Evolutionary conservation across 2,329 filamentous ascomycete genomes (phyloP).

Genomic region (Aspergillus neotritici): DNA sequence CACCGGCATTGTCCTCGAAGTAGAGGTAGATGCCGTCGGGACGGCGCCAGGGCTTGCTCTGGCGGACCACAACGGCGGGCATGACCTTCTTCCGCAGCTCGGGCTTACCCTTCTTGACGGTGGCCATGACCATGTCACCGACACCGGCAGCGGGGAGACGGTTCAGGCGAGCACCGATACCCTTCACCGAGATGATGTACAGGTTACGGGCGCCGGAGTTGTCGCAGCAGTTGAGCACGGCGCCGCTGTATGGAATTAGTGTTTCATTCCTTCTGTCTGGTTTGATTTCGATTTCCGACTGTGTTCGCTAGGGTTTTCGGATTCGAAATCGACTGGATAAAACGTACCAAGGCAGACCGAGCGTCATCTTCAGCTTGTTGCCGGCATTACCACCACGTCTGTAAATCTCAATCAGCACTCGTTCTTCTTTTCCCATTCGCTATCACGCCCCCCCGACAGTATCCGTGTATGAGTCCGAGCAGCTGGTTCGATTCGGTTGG

Average conservation of each 20-base stretch:
- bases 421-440: neutral
- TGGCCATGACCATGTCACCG: constrained; percentile 99
- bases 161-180: constrained; percentile 95
- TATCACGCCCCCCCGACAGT: no score
- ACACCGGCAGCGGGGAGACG: constrained; percentile 94
- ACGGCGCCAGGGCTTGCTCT: constrained; percentile 99
- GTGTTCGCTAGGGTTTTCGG: constrained; percentile 4
- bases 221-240: constrained; percentile 99
- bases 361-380: constrained; percentile 99
- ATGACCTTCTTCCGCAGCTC: constrained; percentile 99
- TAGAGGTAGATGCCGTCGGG: constrained; percentile 98
- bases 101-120: constrained; percentile 99
- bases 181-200: constrained; percentile 99
- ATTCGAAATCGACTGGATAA: constrained; percentile 9
- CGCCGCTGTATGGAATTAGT: constrained; percentile 60
- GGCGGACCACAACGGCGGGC: constrained; percentile 97
- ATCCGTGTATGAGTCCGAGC: no score
- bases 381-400: constrained; percentile 83
- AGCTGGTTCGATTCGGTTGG: no score
- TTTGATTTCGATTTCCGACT: constrained; percentile 1
- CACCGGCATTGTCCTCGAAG: constrained; percentile 99
- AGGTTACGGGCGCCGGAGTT: constrained; percentile 98
- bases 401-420: constrained; percentile 21
- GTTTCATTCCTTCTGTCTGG: constrained; percentile 14
- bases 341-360: constrained; percentile 99